A percentile compares a stretch with the other conserved stretches of the same genome.
phyloP scores from a whole-genome alignment of 2,329 filamentous ascomycete genomes.

The Colletotrichum nymphaeae region DNA sequence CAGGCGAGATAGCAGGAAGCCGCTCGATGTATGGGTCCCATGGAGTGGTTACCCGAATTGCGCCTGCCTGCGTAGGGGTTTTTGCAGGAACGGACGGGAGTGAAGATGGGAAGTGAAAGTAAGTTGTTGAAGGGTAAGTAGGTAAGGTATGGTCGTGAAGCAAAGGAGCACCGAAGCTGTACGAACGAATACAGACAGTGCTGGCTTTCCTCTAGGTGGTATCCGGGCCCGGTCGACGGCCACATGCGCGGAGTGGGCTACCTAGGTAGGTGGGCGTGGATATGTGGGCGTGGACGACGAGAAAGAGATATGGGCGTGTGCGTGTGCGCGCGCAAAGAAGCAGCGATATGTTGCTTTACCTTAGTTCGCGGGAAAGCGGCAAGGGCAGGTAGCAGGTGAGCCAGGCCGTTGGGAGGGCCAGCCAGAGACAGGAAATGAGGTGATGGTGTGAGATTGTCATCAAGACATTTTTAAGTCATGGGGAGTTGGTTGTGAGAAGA shows the following conservation, averaged over 20 bases:
- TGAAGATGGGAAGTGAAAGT: neutral
- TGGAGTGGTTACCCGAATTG: conserved; percentile 18
- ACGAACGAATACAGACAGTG: neutral
- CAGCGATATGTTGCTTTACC: neutral
- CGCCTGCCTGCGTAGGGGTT: conserved; percentile 20
- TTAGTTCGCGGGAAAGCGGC: conserved; percentile 18
- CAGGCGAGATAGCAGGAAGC: conserved; percentile 22
- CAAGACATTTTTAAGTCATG: conserved; percentile 34
- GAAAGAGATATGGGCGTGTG: conserved; percentile 4
- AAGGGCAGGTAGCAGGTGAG: conserved; percentile 26
- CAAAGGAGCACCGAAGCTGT: neutral
- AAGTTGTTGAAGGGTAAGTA: neutral
- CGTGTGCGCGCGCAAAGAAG: conserved; percentile 6
- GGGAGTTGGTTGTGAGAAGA: conserved; percentile 22
- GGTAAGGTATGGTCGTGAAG: neutral
- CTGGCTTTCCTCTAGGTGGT: neutral
- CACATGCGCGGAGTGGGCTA: neutral
- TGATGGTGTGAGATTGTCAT: conserved; percentile 17
- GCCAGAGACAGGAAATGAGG: conserved; percentile 8
- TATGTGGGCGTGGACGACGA: neutral
- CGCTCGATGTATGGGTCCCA: conserved; percentile 28
- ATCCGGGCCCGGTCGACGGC: neutral
- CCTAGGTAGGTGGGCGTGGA: neutral
- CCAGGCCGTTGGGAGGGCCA: conserved; percentile 22
- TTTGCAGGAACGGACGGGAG: neutral